Conservation (phyloP, 2,329 filamentous ascomycete genomes). For the Trichoderma aggressivum region DNA sequence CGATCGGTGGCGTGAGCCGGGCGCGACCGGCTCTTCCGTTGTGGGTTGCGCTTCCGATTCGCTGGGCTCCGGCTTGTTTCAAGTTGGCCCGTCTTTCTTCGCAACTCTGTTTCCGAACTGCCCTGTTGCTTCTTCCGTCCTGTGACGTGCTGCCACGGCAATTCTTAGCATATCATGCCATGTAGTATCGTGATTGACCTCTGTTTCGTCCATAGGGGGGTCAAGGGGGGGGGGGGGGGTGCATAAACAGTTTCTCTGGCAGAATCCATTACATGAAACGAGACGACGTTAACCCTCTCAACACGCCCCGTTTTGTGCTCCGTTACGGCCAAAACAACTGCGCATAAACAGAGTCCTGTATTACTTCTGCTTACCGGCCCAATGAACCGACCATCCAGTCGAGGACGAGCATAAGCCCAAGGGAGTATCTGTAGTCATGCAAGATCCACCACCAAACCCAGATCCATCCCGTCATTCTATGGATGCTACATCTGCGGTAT, state of each 20-base stretch:
- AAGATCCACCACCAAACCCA: background rate
- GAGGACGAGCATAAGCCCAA: background rate
- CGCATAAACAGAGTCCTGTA: conserved; percentile 1
- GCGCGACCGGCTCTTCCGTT: conserved; percentile 13
- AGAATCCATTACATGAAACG: background rate
- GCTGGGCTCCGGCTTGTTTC: conserved; percentile 1
- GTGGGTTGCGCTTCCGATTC: conserved; percentile 4
- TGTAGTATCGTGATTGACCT: background rate
- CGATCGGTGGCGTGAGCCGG: conserved; percentile 16
- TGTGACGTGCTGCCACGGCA: background rate
- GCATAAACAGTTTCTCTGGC: background rate
- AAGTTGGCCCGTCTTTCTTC: background rate
- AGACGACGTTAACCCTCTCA: no score
- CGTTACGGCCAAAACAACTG: background rate
- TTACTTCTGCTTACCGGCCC: background rate
- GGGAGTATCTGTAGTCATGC: background rate
- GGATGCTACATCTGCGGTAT: background rate
- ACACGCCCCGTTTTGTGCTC: background rate
- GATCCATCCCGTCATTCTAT: background rate
- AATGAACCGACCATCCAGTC: background rate
- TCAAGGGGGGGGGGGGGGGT: background rate
- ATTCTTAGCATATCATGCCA: background rate
- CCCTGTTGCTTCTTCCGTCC: background rate
- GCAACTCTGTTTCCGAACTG: background rate
- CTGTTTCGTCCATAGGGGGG: background rate